Evolutionary conservation across 2,329 filamentous ascomycete genomes (phyloP).

Genomic region (Xylariaceae sp.): DNA sequence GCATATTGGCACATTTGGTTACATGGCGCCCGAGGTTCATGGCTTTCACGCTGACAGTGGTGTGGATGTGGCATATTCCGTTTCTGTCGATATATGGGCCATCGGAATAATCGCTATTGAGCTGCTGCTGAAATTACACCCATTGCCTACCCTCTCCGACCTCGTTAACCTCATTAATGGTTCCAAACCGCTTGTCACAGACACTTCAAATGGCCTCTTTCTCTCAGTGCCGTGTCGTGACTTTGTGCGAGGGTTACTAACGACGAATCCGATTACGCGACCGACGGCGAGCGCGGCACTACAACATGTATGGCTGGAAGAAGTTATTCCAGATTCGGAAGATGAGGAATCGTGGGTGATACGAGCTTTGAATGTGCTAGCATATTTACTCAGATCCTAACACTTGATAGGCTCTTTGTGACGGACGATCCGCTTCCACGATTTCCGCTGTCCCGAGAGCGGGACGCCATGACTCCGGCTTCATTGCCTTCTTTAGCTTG

Average conservation of each 20-base stretch:
- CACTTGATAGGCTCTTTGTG: slow-evolving; percentile 3
- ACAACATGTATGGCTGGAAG: slow-evolving; percentile 5
- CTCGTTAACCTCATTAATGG: not conserved
- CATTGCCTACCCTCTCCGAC: slow-evolving; percentile 1
- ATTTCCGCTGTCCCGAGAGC: not conserved
- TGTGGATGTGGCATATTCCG: not conserved
- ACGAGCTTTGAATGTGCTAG: not conserved
- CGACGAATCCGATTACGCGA: not conserved
- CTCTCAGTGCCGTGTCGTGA: slow-evolving; percentile 5
- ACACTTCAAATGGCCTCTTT: not conserved
- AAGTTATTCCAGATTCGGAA: slow-evolving; percentile 10
- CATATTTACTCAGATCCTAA: not conserved
- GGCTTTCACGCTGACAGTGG: too few relatives aligned
- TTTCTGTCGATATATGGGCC: slow-evolving; percentile 14
- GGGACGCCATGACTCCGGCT: not conserved
- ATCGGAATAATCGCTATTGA: slow-evolving; percentile 7
- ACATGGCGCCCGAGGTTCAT: slow-evolving; percentile 8
- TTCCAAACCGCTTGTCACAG: not conserved
- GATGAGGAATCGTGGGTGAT: slow-evolving; percentile 11
- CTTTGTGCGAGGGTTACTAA: slow-evolving; percentile 10
- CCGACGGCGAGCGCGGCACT: slow-evolving; percentile 3
- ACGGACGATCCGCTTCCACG: not conserved
- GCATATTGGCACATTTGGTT: slow-evolving; percentile 1
- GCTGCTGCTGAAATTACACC: slow-evolving; percentile 6
- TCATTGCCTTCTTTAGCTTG: slow-evolving; percentile 13